Conservation (phyloP, 2,329 filamentous ascomycete genomes). For the Zarea fungicola region DNA sequence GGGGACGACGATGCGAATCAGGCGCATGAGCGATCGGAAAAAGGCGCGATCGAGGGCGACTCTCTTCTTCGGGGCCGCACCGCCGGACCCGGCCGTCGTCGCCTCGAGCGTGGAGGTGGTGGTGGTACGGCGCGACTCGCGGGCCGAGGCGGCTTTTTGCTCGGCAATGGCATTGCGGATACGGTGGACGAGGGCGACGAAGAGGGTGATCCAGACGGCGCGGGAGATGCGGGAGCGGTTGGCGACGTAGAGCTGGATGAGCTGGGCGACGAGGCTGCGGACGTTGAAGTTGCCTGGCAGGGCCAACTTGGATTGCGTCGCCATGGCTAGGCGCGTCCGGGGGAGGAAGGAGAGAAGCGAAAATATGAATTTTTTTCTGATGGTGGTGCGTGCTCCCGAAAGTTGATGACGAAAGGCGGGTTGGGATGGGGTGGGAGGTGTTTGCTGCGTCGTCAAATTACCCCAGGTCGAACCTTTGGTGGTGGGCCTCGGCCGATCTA, state of each 20-base stretch:
- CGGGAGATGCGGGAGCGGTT: conserved; percentile 80
- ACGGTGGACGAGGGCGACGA: conserved; percentile 76
- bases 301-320: conserved; percentile 12
- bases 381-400: neutral
- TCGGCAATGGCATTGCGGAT: conserved; percentile 88
- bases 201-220: conserved; percentile 75
- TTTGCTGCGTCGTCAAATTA: too few relatives aligned
- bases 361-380: neutral
- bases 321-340: neutral
- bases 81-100: conserved; percentile 20
- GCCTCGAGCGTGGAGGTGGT: conserved; percentile 40
- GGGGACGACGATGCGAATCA: conserved; percentile 84
- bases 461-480: conserved; percentile 4
- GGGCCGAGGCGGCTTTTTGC: conserved; percentile 76
- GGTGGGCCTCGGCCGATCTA: conserved; percentile 9
- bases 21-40: conserved; percentile 65
- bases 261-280: conserved; percentile 57
- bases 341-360: neutral
- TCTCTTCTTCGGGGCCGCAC: conserved; percentile 61
- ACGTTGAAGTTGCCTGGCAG: conserved; percentile 46
- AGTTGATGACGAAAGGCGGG: too few relatives aligned
- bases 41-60: conserved; percentile 88
- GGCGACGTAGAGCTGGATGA: conserved; percentile 68
- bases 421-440: neutral
- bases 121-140: conserved; percentile 50